Evolutionary conservation across 345 rosid species (phyloP).

Genomic region (Lepidium didymum): DNA sequence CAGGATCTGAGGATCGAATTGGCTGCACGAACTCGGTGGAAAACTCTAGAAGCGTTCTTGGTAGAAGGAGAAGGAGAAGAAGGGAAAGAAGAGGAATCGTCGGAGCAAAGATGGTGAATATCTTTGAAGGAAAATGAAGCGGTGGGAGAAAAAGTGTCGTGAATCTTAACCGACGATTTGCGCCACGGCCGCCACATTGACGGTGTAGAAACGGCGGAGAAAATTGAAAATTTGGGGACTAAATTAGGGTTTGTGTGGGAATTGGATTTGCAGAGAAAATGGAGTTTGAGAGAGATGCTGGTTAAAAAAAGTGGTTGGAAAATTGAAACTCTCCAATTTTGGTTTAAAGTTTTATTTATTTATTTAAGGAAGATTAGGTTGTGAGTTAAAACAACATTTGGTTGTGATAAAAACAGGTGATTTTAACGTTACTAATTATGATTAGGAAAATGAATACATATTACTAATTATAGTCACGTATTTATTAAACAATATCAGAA

Average conservation of each 20-base stretch:
- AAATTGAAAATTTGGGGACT: background rate
- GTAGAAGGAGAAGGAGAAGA: slow-evolving; percentile 18
- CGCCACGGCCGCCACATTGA: slow-evolving; percentile 93
- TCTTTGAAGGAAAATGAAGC: slow-evolving; percentile 69
- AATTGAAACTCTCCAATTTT: background rate
- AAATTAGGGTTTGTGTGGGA: slow-evolving; percentile 20
- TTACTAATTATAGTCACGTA: slow-evolving; percentile 10
- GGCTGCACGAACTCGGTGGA: slow-evolving; percentile 53
- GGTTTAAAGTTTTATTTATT: background rate
- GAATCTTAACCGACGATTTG: slow-evolving; percentile 50
- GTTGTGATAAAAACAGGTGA: slow-evolving; percentile 16
- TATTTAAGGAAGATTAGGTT: background rate
- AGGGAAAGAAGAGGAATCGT: slow-evolving; percentile 31
- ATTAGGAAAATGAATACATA: background rate
- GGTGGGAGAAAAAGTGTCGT: slow-evolving; percentile 28
- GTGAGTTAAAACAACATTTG: slow-evolving; percentile 5
- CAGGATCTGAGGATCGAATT: slow-evolving; percentile 45
- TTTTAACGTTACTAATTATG: slow-evolving; percentile 17
- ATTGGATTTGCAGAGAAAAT: slow-evolving; percentile 25
- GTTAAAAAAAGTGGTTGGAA: slow-evolving; percentile 9
- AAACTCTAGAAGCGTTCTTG: slow-evolving; percentile 33
- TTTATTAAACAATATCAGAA: background rate
- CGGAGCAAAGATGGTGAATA: slow-evolving; percentile 44
- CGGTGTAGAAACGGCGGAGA: slow-evolving; percentile 25
- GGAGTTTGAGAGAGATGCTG: background rate